Base-by-base conservation (phyloP, 768 basidiomycete genomes). In the Rickenella mellea region DNA sequence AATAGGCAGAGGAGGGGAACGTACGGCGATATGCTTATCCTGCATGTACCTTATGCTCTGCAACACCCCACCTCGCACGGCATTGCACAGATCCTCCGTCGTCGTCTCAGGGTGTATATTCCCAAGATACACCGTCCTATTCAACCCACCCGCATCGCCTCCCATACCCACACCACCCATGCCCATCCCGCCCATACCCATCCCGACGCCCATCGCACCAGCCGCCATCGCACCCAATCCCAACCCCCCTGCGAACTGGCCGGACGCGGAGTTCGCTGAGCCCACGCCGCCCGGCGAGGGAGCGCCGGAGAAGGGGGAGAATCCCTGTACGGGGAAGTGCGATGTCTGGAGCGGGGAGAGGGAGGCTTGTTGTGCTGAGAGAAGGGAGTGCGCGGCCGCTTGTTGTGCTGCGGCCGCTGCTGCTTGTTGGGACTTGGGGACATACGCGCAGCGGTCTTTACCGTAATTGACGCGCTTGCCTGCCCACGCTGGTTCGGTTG, bases 381-480 rank as follows among this genome's bases (percentile, higher is more conserved):
- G 66, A n/a, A 61, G 32, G 10, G 66, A 82, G 57, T 88, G 85
- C 0, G 85, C 85, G 4, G 85, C 86, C n/a, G 83, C 86, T 20
- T 82, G 84, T 54, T 89, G 86, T 6, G 86, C 86, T 39, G 84
- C 83, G 51, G 86, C 84, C 2, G 86, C 86, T 8, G 85, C 86
- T 0, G 78, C 90, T 65, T 85, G 92, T 63, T 84, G 93, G 27
- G 84, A 92, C 67, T 89, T 97, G 51, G 96, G 96, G 20, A 97
- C 85, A 58, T 96, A 97, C 9, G 93, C 93, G 50, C 94, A 98
- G 42, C 94, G 88, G 59, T 99, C 96, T 63, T 99, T 99, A 55
- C 94, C 94, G 54, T 93, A 99, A 63, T 92, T 94, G 62, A 99
- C 90, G 36, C 93, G 82, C 58, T 92, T 96, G 51, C 90, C 93